Conservation (phyloP, 768 basidiomycete species). For the Podaxis pistillaris region DNA sequence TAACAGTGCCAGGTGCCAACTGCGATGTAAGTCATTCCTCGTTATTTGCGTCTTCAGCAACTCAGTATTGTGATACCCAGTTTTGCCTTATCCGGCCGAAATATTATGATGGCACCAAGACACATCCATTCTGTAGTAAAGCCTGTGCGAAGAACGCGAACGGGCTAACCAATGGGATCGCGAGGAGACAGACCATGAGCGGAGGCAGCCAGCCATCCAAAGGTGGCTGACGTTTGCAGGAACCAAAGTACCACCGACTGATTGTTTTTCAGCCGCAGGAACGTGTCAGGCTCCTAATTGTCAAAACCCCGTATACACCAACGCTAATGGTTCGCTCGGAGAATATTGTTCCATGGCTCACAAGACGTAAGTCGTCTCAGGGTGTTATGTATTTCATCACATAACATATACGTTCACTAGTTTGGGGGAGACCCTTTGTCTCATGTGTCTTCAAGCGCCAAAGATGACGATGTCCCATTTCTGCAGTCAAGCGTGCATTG, state of each 20-base stretch:
- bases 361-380: constrained; percentile 38
- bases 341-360: constrained; percentile 54
- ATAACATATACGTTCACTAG: constrained; percentile 22
- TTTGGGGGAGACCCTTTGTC: constrained; percentile 49
- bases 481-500: constrained; percentile 54
- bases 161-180: constrained; percentile 17
- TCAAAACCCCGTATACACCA: constrained; percentile 39
- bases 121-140: constrained; percentile 63
- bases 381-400: neutral
- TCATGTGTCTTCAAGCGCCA: constrained; percentile 57
- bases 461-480: constrained; percentile 62
- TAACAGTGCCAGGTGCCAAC: constrained; percentile 13
- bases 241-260: neutral
- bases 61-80: constrained; percentile 28
- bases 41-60: neutral
- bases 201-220: constrained; percentile 16
- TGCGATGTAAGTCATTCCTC: constrained; percentile 16
- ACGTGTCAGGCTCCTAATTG: constrained; percentile 53
- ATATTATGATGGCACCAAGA: constrained; percentile 53
- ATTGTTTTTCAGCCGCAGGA: constrained; percentile 5
- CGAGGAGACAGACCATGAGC: constrained; percentile 23
- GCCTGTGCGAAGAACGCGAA: constrained; percentile 54
- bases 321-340: constrained; percentile 35
- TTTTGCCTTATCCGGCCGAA: constrained; percentile 61
- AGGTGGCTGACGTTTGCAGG: constrained; percentile 15